Evolutionary conservation across 306 rosid species (phyloP), one percentile per base, ranked within the genome.

Genomic region (Vigna reflexopilosa): DNA sequence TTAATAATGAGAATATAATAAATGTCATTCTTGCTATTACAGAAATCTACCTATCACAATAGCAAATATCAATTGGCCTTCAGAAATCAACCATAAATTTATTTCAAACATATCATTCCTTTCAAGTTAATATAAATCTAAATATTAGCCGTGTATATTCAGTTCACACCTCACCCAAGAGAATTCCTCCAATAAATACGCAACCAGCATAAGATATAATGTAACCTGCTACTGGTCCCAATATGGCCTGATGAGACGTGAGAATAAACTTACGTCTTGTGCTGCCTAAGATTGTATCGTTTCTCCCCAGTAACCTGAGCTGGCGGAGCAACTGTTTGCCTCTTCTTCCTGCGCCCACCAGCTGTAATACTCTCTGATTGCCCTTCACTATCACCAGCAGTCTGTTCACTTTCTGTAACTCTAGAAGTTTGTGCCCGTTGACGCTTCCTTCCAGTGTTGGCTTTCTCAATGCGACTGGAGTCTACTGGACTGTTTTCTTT

Each of bases 241-340:
- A 42, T 40, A 10, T 1, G 47, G 13, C 13, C 63, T 30, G 40
- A 19, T 4, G 20, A 70, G 42, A 69, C 82, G 64, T 72, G 71
- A 70, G 50, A 80, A 80, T 54, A 61, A 75, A 91, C 99, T 86
- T 91, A 95, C 99, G 4, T 87, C 89, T 84, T 88, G 71, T 81
- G 96, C 44, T 75, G 89, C 83, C 99, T 95, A 77, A 95, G 90
- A 83, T 93, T 90, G 85, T 93, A 95, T 70, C 97, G 85, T 72
- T 57, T 89, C 84, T 83, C 91, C 42, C 93, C 91, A 8, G 89
- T 86, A 55, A 77, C 86, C 63, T 73, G 90, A 65, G 83, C 79
- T 3, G 87, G 44, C 32, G 90, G 71, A 77, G 87, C 76, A 83
- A 76, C 77, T 0, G 76, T 83, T 84, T 83, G 92, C 70, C 83